Conservation (phyloP, 495 filamentous ascomycete genomes). For the Aspergillus sparsus region DNA sequence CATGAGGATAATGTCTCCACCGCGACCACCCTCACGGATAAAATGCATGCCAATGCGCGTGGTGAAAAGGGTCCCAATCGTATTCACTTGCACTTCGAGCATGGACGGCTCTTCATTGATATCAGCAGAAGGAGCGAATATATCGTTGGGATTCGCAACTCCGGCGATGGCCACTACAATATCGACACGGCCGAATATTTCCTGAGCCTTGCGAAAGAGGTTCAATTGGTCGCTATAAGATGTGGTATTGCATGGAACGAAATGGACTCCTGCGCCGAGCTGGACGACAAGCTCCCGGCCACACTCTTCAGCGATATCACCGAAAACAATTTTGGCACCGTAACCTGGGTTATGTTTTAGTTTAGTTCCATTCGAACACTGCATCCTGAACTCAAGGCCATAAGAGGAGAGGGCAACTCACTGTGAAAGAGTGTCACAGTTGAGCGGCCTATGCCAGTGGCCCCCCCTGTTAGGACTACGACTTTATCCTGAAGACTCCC, state of each 20-base stretch:
- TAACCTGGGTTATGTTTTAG: background rate
- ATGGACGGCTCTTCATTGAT: constrained; percentile 14
- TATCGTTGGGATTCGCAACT: background rate
- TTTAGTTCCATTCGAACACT: background rate
- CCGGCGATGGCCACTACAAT: constrained; percentile 8
- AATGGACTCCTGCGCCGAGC: constrained; percentile 1
- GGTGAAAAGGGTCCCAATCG: constrained; percentile 10
- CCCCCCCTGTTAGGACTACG: constrained; percentile 12
- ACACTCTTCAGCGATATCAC: constrained; percentile 2
- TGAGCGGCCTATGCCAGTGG: constrained; percentile 11
- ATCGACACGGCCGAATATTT: constrained; percentile 5
- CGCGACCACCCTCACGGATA: background rate
- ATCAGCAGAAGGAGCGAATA: constrained; percentile 8
- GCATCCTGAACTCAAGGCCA: too few species aligned
- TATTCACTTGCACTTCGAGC: constrained; percentile 10
- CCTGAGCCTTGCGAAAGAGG: constrained; percentile 6
- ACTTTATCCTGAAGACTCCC: constrained; percentile 11
- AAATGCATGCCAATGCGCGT: constrained; percentile 12
- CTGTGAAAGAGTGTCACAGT: constrained; percentile 11
- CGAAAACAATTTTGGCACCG: constrained; percentile 12
- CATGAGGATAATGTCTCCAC: constrained; percentile 11
- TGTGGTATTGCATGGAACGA: constrained; percentile 12
- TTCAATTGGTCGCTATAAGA: background rate
- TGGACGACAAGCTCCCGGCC: background rate
- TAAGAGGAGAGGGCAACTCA: background rate